phyloP scores from a whole-genome alignment of 2,329 filamentous ascomycete genomes.

The Hypomyces perniciosus region DNA sequence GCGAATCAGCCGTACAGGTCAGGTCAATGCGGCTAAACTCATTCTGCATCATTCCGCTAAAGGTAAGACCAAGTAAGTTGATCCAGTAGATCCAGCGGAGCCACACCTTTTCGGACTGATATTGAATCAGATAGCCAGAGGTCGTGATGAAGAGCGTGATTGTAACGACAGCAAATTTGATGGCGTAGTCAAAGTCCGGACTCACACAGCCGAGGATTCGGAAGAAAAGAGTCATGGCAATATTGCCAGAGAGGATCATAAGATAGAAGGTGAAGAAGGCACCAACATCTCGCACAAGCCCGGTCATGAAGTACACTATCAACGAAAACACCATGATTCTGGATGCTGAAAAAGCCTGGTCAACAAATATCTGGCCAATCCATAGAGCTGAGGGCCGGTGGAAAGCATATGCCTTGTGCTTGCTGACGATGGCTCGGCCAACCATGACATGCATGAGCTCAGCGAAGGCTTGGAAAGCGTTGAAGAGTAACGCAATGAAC shows the following conservation, averaged over 20 bases:
- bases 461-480: constrained; percentile 79
- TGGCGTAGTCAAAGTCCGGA: constrained; percentile 78
- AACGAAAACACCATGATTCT: constrained; percentile 68
- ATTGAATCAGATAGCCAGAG: constrained; percentile 79
- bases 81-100: constrained; percentile 75
- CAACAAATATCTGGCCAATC: constrained; percentile 77
- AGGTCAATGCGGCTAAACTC: constrained; percentile 68
- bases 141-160: constrained; percentile 80
- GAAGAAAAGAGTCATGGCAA: constrained; percentile 73
- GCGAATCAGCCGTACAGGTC: constrained; percentile 59
- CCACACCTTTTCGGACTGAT: constrained; percentile 67
- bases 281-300: constrained; percentile 60
- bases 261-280: constrained; percentile 75
- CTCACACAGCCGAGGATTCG: constrained; percentile 68
- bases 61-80: constrained; percentile 68
- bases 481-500: constrained; percentile 76
- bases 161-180: constrained; percentile 72
- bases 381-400: constrained; percentile 76
- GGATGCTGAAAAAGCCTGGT: constrained; percentile 63
- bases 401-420: constrained; percentile 78
- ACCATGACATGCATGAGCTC: constrained; percentile 72
- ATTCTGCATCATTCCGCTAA: constrained; percentile 77
- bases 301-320: constrained; percentile 76
- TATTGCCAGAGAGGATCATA: constrained; percentile 61
- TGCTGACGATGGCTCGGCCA: constrained; percentile 71